Base-by-base conservation (phyloP, 192 early-diverging fungal species). In the Backusella liffmaniae region DNA sequence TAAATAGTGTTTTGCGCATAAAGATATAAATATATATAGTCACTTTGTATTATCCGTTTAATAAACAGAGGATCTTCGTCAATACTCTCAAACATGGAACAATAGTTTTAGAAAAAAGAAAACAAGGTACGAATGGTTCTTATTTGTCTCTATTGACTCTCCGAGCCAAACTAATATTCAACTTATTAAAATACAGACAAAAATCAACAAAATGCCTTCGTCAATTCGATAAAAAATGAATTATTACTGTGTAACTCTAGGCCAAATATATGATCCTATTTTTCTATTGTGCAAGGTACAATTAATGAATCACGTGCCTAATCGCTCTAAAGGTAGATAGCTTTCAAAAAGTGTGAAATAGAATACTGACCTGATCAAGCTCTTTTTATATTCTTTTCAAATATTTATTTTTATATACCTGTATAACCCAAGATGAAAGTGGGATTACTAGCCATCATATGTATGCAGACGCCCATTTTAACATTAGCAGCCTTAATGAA, bases 401-500 rank as follows among this genome's bases (percentile, higher is more conserved):
- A 4, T 51, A 53, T 9, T 74, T 36, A 32, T 66, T 74, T 66
- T 75, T 59, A 39, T 16, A 29, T 65, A n/a, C 32, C 23, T 74
- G n/a, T 26, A 74, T 37, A 39, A n/a, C 34, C 21, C 26, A 62
- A 62, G 56, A 69, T 69, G 67, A 69, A 21, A 37, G 21, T 69
- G 16, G 23, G 67, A 41, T 5, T 69, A 37, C 16, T 72, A 42
- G 41, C 70, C 16, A 29, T 72, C 42, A 42, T 42, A 21, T 23
- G 16, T 12, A 12, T 72, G 6, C 70, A 72, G 42, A 5, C 46
- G 1, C 75, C 75, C 9, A 23, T 67, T 29, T 13, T n/a, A 26
- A 32, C 35, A 36, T 69, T 71, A 39, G 73, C 72, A 23, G 62
- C 68, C 30, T 35, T 23, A 16, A 56, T 80, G 9, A 74, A 77